Conservation (phyloP, 495 filamentous ascomycete genomes). For the Terfezia claveryi region DNA sequence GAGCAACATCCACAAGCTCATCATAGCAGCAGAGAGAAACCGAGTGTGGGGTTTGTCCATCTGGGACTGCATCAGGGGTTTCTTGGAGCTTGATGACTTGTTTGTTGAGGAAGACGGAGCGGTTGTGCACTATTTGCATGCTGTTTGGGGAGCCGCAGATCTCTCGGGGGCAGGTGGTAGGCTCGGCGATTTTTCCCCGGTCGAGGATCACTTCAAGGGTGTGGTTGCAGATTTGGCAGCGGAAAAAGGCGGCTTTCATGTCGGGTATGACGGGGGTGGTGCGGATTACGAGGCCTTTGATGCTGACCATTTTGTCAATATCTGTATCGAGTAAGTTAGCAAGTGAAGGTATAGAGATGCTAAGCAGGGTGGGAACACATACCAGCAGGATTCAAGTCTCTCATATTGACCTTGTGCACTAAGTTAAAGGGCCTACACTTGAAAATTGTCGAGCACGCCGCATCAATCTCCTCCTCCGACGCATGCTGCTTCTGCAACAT, state of each 20-base stretch:
- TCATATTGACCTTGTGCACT: slow-evolving; percentile 69
- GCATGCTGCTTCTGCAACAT: slow-evolving; percentile 47
- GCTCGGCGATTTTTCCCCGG: slow-evolving; percentile 86
- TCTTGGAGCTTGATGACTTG: slow-evolving; percentile 98
- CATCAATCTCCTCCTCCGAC: slow-evolving; percentile 18
- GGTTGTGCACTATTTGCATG: slow-evolving; percentile 96
- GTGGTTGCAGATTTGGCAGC: slow-evolving; percentile 78
- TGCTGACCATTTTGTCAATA: slow-evolving; percentile 86
- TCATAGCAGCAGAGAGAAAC: slow-evolving; percentile 93
- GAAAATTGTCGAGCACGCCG: slow-evolving; percentile 51
- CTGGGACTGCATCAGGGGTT: slow-evolving; percentile 80
- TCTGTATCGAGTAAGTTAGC: slow-evolving; percentile 28
- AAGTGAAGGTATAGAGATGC: background rate
- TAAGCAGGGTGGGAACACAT: slow-evolving; percentile 9
- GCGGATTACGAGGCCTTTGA: slow-evolving; percentile 92
- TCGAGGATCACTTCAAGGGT: slow-evolving; percentile 79
- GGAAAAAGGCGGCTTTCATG: slow-evolving; percentile 90
- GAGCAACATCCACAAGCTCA: slow-evolving; percentile 91
- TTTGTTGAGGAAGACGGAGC: slow-evolving; percentile 85
- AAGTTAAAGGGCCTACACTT: slow-evolving; percentile 80
- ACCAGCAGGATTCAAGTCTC: slow-evolving; percentile 78
- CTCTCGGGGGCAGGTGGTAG: slow-evolving; percentile 68
- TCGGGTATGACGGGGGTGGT: slow-evolving; percentile 92
- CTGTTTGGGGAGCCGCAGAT: slow-evolving; percentile 71
- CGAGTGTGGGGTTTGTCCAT: slow-evolving; percentile 94